A percentile compares a stretch with the other conserved stretches of the same genome.
These are phyloP conservation scores for Cyclostephanos tholiformis DNA, from an alignment of 108 stramenopile genomes.

Conservation along the genomic window DNA sequence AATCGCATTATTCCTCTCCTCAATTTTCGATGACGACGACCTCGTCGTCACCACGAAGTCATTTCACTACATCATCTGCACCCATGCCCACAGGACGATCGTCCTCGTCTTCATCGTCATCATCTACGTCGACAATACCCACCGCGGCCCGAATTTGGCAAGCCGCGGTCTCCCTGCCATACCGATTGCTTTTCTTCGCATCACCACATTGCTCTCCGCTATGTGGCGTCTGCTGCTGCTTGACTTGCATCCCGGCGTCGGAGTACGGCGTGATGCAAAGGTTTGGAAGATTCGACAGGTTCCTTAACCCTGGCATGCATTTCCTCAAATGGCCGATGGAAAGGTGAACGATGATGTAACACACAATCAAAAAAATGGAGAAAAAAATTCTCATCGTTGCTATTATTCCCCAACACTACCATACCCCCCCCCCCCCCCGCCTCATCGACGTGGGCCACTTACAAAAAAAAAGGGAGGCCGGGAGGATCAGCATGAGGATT, in stretches of 20 bases:
- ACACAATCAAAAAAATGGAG: too few species aligned
- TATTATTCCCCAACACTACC: too few species aligned
- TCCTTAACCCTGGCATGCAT: slow-evolving; percentile 48
- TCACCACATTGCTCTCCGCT: slow-evolving; percentile 25
- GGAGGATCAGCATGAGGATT: slow-evolving; percentile 49
- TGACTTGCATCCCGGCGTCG: slow-evolving; percentile 34
- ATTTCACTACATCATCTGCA: background rate
- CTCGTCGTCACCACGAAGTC: background rate
- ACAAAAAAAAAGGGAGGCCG: slow-evolving; percentile 22
- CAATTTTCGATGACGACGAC: background rate
- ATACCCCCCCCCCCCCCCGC: too few species aligned
- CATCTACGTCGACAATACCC: background rate
- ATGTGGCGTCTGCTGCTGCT: slow-evolving; percentile 44
- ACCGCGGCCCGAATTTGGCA: slow-evolving; percentile 5
- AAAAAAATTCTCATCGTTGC: too few species aligned
- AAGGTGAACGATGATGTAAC: too few species aligned
- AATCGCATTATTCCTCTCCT: background rate
- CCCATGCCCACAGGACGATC: too few species aligned
- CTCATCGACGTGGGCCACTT: too few species aligned
- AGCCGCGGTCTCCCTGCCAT: slow-evolving; percentile 13
- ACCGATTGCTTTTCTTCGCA: slow-evolving; percentile 34
- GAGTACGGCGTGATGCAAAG: slow-evolving; percentile 41
- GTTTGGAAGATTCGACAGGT: slow-evolving; percentile 40
- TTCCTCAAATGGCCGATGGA: slow-evolving; percentile 42
- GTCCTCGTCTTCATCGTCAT: too few species aligned